Evolutionary conservation across 768 basidiomycete genomes (phyloP), one percentile per base, ranked within the genome.

Genomic region (Termitomyces heimii): DNA sequence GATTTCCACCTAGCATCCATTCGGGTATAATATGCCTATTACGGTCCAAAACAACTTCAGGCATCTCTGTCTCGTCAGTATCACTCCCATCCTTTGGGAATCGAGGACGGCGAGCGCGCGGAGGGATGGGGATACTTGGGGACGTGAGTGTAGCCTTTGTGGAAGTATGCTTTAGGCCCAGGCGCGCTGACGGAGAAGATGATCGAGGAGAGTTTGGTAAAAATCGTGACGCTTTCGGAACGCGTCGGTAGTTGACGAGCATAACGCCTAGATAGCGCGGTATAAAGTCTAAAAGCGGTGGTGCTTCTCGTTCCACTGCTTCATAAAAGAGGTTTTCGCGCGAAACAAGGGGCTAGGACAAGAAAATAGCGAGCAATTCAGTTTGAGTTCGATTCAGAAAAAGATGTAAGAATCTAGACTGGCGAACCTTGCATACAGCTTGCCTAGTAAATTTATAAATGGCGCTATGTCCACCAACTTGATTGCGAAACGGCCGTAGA

Each of bases 261-360:
- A 99, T 97, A 54, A 99, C 97, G 24, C 97, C 97, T 16, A 99
- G 79, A 71, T 99, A 99, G 44, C 95, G 88, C n/a, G 97, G 97
- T 58, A 98, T 97, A 66, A 93, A 99, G 14, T 83, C 88, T 4
- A 98, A 80, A 9, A 99, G 79, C 4, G 92, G 94, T 0, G 97
- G 96, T 0, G 92, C 92, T 65, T 94, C 92, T 28, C 87, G 82
- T 69, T 99, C 97, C 32, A 98, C 94, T 2, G 94, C 84, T 69
- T 99, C 97, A 68, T 99, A 99, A 68, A 99, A 98, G 47, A 97
- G 77, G 67, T 99, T 99, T 73, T 99, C 97, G 56, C 95, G 85
- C 4, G 92, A 94, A 31, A 97, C 94, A 8, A 99, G 84, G 16
- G 96, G 96, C 95, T 98, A 70, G 6, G 51, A 61, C 55, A 60